phyloP scores from a whole-genome alignment of 306 rosid species.

The Cucurbita maxima region DNA sequence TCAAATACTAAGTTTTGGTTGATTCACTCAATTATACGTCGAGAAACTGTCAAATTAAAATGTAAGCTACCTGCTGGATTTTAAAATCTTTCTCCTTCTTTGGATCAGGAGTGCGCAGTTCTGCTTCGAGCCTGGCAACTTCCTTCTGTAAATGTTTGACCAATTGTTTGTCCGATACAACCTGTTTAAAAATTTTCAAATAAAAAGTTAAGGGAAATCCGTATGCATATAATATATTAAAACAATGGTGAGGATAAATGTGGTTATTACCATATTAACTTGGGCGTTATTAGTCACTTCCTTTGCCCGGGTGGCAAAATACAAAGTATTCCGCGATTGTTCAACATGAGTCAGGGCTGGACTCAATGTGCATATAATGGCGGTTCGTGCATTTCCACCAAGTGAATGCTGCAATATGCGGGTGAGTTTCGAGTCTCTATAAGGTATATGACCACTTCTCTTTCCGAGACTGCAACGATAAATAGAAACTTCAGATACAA shows the following conservation, averaged over 20 bases:
- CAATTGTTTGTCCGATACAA: constrained; percentile 86
- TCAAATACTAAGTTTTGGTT: constrained; percentile 7
- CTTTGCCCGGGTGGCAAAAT: constrained; percentile 92
- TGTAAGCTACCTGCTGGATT: constrained; percentile 70
- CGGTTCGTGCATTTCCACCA: constrained; percentile 99
- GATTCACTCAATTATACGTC: not conserved
- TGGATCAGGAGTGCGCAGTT: constrained; percentile 84
- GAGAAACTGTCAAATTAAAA: not conserved
- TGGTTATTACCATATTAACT: constrained; percentile 68
- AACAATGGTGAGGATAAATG: not conserved
- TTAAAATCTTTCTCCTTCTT: constrained; percentile 66
- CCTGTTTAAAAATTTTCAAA: constrained; percentile 23
- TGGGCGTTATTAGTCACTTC: constrained; percentile 96
- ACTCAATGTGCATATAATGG: constrained; percentile 90
- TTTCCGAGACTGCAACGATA: constrained; percentile 61
- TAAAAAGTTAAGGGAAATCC: not conserved
- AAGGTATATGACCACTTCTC: constrained; percentile 89
- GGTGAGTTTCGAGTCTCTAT: constrained; percentile 94
- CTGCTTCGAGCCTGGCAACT: constrained; percentile 97
- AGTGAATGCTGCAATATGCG: constrained; percentile 97
- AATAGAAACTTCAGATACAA: not conserved
- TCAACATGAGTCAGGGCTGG: constrained; percentile 91
- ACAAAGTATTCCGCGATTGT: constrained; percentile 90
- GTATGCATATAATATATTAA: not conserved
- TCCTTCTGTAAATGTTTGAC: constrained; percentile 95